Evolutionary conservation across 2,329 filamentous ascomycete genomes (phyloP), one percentile per base, ranked within the genome.

Genomic region (Allantophomopsis lycopodina): DNA sequence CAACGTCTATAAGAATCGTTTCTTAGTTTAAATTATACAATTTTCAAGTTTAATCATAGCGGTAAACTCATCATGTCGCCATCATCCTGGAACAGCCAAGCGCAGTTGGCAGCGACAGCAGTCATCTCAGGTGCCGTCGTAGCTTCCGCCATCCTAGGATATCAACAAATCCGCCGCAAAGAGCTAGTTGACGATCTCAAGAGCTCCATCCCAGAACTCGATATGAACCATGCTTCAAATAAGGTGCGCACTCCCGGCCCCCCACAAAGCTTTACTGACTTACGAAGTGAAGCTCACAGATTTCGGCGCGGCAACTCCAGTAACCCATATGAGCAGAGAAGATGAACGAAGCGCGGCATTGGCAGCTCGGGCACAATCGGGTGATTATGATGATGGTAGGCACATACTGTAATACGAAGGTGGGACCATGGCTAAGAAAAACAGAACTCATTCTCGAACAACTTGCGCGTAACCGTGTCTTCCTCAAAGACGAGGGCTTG

Each of bases 361-460:
- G 12, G 76, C 76, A 2, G 63, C 64, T 28, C 67, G 75, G 14
- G 76, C 76, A 0, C 73, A 76, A 46, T 65, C 64, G 10, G 76
- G 76, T 38, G 73, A 79, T 54, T 80, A 76, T 49, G 74, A 79
- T 51, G 73, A 79, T 50, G 55, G 55, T 57, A 51, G 16, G 41
- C 13, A 13, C 18, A 5, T 10, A 28, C 23, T 28, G 23, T 8
- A 3, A 6, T 28, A 28, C 23, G 7, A 12, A 4, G 8, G 23
- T 3, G 23, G 23, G 11, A 28, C 23, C 3, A 28, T 28, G 23
- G 23, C 23, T 28, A 28, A 28, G 11, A 28, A 8, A 28, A 28
- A n/a, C 46, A 77, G 88, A 91, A 51, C 71, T 98, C 34, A 89
- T 96, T 42, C 72, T 94, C 36, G 91, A 98, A 62, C 91, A 98